phyloP scores from a whole-genome alignment of 192 early-diverging fungal genomes.

The Coemansia sp. region DNA sequence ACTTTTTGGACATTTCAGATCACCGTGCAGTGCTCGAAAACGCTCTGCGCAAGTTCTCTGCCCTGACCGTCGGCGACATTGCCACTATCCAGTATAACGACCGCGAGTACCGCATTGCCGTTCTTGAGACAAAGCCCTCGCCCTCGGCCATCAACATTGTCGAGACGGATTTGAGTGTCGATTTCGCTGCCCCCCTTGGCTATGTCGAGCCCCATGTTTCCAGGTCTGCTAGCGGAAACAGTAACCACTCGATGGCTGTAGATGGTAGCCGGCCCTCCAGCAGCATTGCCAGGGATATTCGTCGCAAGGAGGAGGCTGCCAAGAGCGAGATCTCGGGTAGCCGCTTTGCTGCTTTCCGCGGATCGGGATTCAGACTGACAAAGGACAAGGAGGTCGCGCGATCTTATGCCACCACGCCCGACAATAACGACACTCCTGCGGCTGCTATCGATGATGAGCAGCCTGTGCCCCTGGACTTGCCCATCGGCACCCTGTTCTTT shows the following conservation, averaged over 20 bases:
- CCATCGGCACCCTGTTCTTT: constrained; percentile 87
- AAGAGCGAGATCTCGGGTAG: constrained; percentile 17
- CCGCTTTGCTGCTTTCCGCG: constrained; percentile 17
- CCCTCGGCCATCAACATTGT: constrained; percentile 86
- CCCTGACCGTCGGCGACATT: constrained; percentile 87
- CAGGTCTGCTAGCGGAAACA: constrained; percentile 12
- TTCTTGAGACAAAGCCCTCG: constrained; percentile 83
- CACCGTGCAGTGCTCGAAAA: constrained; percentile 97
- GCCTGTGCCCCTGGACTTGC: constrained; percentile 74
- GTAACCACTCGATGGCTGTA: constrained; percentile 1
- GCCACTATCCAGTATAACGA: constrained; percentile 91
- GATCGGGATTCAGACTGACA: constrained; percentile 10
- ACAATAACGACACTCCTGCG: background rate
- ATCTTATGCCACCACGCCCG: constrained; percentile 26
- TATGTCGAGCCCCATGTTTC: constrained; percentile 79
- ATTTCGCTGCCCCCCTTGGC: constrained; percentile 94
- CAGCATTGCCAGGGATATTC: constrained; percentile 42
- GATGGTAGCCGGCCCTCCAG: constrained; percentile 31
- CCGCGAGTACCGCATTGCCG: constrained; percentile 80
- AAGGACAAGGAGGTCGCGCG: background rate
- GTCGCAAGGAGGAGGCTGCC: constrained; percentile 21
- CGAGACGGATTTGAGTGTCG: constrained; percentile 96
- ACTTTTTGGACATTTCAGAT: constrained; percentile 96
- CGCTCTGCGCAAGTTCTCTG: constrained; percentile 85
- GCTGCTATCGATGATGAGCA: background rate